These are phyloP conservation scores for Chamaecyparis obtusa DNA, from an alignment of 75 land plant genomes.

Conservation along the genomic window DNA sequence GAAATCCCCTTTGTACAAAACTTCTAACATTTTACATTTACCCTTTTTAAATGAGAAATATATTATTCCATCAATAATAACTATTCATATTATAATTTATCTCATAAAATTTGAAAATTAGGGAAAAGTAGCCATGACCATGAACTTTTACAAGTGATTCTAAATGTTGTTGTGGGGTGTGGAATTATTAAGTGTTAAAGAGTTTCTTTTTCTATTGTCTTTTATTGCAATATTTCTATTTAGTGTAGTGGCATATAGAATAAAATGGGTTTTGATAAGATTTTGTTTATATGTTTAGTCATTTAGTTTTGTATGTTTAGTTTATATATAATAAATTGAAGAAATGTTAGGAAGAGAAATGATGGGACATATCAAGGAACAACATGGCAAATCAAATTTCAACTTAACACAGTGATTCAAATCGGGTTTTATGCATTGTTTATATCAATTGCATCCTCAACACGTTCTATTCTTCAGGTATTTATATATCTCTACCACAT, in stretches of 20 bases:
- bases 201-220: background rate
- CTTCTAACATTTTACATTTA: too few species aligned
- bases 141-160: too few species aligned
- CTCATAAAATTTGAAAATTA: too few species aligned
- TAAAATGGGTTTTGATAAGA: too few species aligned
- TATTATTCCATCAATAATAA: too few species aligned
- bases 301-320: background rate
- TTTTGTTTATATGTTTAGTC: background rate
- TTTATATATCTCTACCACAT: background rate
- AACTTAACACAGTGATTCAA: constrained; percentile 24
- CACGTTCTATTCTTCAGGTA: constrained; percentile 41
- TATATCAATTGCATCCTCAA: constrained; percentile 51
- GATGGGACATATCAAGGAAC: constrained; percentile 31
- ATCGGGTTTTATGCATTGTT: constrained; percentile 38
- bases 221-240: too few species aligned
- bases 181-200: background rate
- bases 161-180: background rate
- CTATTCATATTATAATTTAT: too few species aligned
- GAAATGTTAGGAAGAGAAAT: constrained; percentile 16
- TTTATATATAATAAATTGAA: background rate
- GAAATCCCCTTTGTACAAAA: too few species aligned
- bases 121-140: too few species aligned
- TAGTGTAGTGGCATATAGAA: background rate
- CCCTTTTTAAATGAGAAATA: too few species aligned
- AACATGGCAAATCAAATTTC: constrained; percentile 62